A percentile compares a stretch with the other conserved stretches of the same genome.
Conservation (phyloP, 2,329 filamentous ascomycete genomes). For the Fusarium xylarioides region DNA sequence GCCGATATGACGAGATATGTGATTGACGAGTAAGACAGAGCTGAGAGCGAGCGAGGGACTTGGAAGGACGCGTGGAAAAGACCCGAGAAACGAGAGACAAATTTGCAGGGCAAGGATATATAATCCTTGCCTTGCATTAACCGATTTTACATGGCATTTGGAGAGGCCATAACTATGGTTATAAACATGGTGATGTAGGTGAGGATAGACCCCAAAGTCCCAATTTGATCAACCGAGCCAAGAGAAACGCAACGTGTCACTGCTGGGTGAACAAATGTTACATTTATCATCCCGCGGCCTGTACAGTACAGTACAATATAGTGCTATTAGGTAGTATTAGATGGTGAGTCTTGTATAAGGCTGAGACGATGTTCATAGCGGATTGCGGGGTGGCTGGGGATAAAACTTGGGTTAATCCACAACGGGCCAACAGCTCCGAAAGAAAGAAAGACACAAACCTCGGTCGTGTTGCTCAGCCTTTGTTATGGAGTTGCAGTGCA, state of each 20-base stretch:
- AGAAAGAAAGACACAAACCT: neutral
- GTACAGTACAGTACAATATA: neutral
- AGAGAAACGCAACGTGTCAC: slow-evolving; percentile 22
- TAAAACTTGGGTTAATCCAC: neutral
- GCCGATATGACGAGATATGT: neutral
- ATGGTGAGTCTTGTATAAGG: slow-evolving; percentile 6
- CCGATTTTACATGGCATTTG: slow-evolving; percentile 9
- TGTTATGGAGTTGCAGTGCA: slow-evolving; percentile 1
- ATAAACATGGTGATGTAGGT: neutral
- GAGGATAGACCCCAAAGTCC: neutral
- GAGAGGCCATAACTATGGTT: neutral
- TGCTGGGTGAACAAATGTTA: neutral
- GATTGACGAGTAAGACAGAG: slow-evolving; percentile 3
- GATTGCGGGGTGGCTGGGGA: neutral
- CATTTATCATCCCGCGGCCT: neutral
- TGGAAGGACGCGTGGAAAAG: neutral
- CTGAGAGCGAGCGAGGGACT: neutral
- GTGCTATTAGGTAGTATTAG: neutral
- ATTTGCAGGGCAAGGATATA: neutral
- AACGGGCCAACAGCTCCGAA: slow-evolving; percentile 11
- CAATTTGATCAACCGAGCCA: neutral
- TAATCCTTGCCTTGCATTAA: slow-evolving; percentile 10
- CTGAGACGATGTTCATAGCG: slow-evolving; percentile 2
- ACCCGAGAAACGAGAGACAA: neutral
- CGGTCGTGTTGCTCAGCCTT: slow-evolving; percentile 4